Evolutionary conservation across 1,284 basidiomycete species (phyloP).

Genomic region (Ganoderma multipileum): DNA sequence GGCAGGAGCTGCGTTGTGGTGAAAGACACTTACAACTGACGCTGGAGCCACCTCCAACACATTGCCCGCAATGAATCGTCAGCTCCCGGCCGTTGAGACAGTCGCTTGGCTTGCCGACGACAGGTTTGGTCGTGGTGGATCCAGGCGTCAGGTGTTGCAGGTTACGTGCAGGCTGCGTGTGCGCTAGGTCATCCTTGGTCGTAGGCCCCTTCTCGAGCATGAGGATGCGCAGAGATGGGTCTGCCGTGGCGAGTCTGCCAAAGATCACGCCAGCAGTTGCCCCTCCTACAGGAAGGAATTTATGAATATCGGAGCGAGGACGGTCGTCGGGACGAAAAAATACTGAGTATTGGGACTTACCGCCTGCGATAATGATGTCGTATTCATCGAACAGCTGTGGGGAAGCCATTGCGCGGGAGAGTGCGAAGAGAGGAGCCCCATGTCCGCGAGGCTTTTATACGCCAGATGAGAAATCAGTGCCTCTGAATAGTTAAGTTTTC

Average conservation of each 20-base stretch:
- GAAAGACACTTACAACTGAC: conserved; percentile 55
- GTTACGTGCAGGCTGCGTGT: conserved; percentile 42
- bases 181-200: conserved; percentile 38
- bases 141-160: conserved; percentile 36
- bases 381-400: conserved; percentile 33
- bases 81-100: conserved; percentile 50
- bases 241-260: conserved; percentile 51
- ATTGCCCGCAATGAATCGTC: conserved; percentile 49
- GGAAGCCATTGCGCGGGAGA: not conserved
- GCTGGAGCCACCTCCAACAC: conserved; percentile 62
- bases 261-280: conserved; percentile 50
- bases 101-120: conserved; percentile 34
- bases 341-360: conserved; percentile 34
- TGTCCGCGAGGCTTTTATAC: too few species aligned
- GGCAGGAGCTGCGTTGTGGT: conserved; percentile 41
- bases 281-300: conserved; percentile 47
- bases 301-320: too few species aligned
- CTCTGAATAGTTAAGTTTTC: too few species aligned
- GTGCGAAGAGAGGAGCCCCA: not conserved
- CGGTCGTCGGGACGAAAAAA: too few species aligned
- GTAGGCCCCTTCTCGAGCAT: conserved; percentile 50
- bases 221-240: conserved; percentile 48
- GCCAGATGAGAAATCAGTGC: too few species aligned
- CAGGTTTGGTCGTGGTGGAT: conserved; percentile 29
- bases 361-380: conserved; percentile 58